Base-by-base conservation (phyloP, 2,329 filamentous ascomycete species). In the Furcasterigmium sp. region DNA sequence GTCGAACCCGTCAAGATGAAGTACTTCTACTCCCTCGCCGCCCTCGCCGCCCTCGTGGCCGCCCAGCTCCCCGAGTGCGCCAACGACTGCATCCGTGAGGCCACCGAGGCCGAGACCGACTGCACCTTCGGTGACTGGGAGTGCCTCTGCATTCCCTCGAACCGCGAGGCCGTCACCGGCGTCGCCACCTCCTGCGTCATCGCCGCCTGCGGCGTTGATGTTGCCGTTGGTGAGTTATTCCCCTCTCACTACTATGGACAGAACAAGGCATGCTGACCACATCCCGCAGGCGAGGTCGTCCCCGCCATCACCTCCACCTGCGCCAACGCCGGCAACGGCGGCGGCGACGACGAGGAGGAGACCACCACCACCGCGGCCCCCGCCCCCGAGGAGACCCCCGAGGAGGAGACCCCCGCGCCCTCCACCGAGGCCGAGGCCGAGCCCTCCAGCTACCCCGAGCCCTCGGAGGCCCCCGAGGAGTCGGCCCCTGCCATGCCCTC, bases 41-140 rank as follows among this genome's bases (percentile, higher is more conserved):
- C 59, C 49, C 41, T 63, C 44, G 53, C 57, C 53, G 59, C 58
- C 51, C 54, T 60, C 45, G 50, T 59, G 42, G 65, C 53, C 36
- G 49, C 51, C 42, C 66, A 65, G 51, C 28, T 52, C 38, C 67
- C 67, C 52, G 40, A 46, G 44, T 70, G 67, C 52, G 64, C 67
- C 28, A 35, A 58, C n/a, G 41, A 56, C 30, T 69, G 66, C 56
- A 55, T 70, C 28, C 50, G 56, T 51, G 43, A 54, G 3, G 56
- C 62, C 46, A 54, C 65, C 51, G 41, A 38, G 26, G 47, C 48
- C 43, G 47, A 57, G 47, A 63, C 61, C 46, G 43, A 34, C 37
- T 69, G 66, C 55, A 37, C 46, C 11, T 48, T 39, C 26, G 53
- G 52, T 44, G 66, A 69, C 54, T 53, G 54, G 45, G 21, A 40